Percentiles rank a stretch among this genome's conserved stretches.
These are phyloP conservation scores for Colletotrichum lentis DNA, from an alignment of 2,329 filamentous ascomycete genomes.

Conservation along the genomic window DNA sequence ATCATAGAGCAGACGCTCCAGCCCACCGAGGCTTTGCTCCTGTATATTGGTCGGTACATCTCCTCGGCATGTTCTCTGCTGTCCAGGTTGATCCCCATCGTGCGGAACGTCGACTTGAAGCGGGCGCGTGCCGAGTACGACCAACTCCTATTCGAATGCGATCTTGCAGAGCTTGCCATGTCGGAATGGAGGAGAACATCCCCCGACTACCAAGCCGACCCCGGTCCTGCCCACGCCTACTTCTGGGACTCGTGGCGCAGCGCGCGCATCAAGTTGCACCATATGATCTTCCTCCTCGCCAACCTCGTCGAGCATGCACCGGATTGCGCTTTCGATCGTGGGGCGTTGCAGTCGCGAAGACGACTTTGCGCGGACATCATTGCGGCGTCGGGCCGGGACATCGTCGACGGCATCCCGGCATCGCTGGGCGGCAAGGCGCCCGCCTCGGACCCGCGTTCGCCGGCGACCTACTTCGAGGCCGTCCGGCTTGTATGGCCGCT, in stretches of 20 bases:
- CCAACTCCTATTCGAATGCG: slow-evolving; percentile 40
- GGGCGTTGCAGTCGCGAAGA: slow-evolving; percentile 44
- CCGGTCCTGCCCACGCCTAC: slow-evolving; percentile 39
- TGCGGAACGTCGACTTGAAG: neutral
- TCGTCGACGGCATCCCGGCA: slow-evolving; percentile 43
- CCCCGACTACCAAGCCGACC: slow-evolving; percentile 41
- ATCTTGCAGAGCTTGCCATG: slow-evolving; percentile 44
- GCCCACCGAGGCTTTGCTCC: slow-evolving; percentile 22
- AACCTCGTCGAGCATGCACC: slow-evolving; percentile 50
- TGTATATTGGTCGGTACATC: slow-evolving; percentile 21
- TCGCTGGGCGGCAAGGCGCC: slow-evolving; percentile 42
- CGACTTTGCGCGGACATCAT: slow-evolving; percentile 43
- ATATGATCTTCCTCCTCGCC: slow-evolving; percentile 45
- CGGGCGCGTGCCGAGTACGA: slow-evolving; percentile 22
- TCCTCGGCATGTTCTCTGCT: slow-evolving; percentile 23
- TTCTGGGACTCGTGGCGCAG: slow-evolving; percentile 47
- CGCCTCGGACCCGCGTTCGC: slow-evolving; percentile 43
- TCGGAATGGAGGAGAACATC: slow-evolving; percentile 42
- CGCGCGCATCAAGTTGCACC: slow-evolving; percentile 48
- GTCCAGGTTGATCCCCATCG: slow-evolving; percentile 23
- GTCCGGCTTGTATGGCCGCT: slow-evolving; percentile 52
- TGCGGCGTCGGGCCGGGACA: slow-evolving; percentile 43
- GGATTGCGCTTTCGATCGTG: slow-evolving; percentile 40
- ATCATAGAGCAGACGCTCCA: slow-evolving; percentile 39
- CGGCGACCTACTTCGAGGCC: slow-evolving; percentile 49